Conservation (phyloP, 2,329 filamentous ascomycete genomes). For the Colletotrichum echinochloae region DNA sequence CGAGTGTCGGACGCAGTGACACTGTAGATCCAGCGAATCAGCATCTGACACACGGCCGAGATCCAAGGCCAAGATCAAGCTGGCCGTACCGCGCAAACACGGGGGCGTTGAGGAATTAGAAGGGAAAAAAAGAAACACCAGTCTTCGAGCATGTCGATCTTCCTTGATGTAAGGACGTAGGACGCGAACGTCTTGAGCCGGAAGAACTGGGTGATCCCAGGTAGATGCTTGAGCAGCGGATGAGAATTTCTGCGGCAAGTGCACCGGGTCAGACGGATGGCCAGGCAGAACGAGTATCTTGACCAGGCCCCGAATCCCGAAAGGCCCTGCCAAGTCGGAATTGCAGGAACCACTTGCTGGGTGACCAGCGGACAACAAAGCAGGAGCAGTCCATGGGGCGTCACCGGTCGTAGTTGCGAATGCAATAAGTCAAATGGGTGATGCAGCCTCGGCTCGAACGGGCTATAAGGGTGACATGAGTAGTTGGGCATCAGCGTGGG, state of each 20-base stretch:
- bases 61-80: slow-evolving; percentile 35
- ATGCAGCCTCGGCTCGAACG: slow-evolving; percentile 17
- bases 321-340: slow-evolving; percentile 24
- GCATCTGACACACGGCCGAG: slow-evolving; percentile 36
- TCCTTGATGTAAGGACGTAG: slow-evolving; percentile 21
- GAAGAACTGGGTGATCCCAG: neutral
- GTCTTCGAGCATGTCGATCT: slow-evolving; percentile 18
- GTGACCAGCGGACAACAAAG: slow-evolving; percentile 26
- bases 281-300: slow-evolving; percentile 4
- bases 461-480: slow-evolving; percentile 20
- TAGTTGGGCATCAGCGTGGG: slow-evolving; percentile 33
- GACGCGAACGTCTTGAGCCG: slow-evolving; percentile 19
- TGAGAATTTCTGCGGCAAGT: slow-evolving; percentile 12
- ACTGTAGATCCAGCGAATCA: slow-evolving; percentile 37
- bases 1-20: slow-evolving; percentile 28
- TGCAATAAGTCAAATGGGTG: slow-evolving; percentile 18
- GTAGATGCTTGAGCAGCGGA: neutral
- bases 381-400: slow-evolving; percentile 21
- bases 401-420: neutral
- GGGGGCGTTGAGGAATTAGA: slow-evolving; percentile 20
- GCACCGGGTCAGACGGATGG: neutral
- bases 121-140: neutral
- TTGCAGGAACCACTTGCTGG: slow-evolving; percentile 12
- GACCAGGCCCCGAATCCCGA: slow-evolving; percentile 17
- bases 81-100: slow-evolving; percentile 19